Evolutionary conservation across 2,329 filamentous ascomycete species (phyloP), one percentile per base, ranked within the genome.

Genomic region (Epichloe elymi): DNA sequence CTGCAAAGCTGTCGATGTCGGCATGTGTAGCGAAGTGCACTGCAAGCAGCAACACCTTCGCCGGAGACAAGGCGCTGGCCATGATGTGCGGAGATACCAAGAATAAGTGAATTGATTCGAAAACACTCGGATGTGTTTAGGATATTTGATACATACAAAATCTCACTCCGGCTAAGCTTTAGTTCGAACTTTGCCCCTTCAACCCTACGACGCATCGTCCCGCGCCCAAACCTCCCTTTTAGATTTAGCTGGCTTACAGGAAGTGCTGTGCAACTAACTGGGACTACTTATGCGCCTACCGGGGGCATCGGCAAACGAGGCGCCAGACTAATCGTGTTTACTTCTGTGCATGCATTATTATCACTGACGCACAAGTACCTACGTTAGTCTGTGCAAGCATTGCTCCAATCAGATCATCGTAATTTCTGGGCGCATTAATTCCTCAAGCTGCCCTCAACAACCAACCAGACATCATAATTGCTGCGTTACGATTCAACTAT

Each of bases 1-100:
- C 72, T 51, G 76, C 74, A 53, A 93, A 69, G 56, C 76, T 74
- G 58, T 74, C 65, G 58, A 89, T 71, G 63, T 90, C 78, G 61
- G 79, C 75, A 59, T 79, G 77, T 54, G 78, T 76, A 50, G 86
- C 80, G 58, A 83, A 76, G 60, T 88, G 79, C 20, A 82, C 82
- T 43, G 87, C 84, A 47, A 91, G 76, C 52, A 93, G 76, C 52
- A 88, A 70, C 57, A 83, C 78, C 64, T 88, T 86, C 51, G 83
- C 74, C 47, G 80, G 72, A 11, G 83, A 82, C 51, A 87, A 71
- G 43, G 68, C 62, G 49, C 52, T 51, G 20, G 48, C 19, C 46
- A 52, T 54, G 42, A 36, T 36, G 37, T 26, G 35, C 5, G 36
- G 8, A 20, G 5, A 26, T 11, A 19, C n/a, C 20, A 37, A 17